Conservation (phyloP, 257 asterid species). For the Voacanga thouarsii region DNA sequence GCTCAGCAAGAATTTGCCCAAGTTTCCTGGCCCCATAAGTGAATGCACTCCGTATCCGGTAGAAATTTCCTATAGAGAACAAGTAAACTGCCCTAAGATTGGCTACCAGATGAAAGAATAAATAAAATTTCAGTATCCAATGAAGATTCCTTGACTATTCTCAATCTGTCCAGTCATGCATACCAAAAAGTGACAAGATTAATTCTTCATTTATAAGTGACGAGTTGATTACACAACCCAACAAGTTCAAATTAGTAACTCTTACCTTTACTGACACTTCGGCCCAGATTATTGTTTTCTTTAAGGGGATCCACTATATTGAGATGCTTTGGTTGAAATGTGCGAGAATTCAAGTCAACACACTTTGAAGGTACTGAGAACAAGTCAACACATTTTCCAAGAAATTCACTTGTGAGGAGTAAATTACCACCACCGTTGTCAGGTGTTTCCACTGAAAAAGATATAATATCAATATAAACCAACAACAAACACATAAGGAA, state of each 20-base stretch:
- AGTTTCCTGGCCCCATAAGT: constrained; percentile 78
- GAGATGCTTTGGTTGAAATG: constrained; percentile 60
- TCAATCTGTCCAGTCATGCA: not conserved
- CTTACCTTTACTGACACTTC: constrained; percentile 81
- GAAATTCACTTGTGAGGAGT: constrained; percentile 62
- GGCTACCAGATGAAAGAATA: not conserved
- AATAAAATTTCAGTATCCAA: not conserved
- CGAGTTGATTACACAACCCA: not conserved
- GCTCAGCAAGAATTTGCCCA: constrained; percentile 47
- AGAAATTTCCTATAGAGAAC: constrained; percentile 59
- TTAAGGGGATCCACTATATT: constrained; percentile 83
- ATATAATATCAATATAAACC: constrained; percentile 16
- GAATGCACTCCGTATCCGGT: constrained; percentile 83
- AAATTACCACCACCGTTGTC: constrained; percentile 47
- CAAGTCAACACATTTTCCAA: constrained; percentile 43
- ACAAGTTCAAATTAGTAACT: not conserved
- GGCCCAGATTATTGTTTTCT: constrained; percentile 77
- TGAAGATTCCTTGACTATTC: not conserved
- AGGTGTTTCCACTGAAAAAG: constrained; percentile 59
- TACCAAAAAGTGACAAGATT: not conserved
- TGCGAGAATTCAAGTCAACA: constrained; percentile 38
- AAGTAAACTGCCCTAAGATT: not conserved
- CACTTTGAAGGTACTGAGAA: constrained; percentile 64
- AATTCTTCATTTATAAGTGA: not conserved
- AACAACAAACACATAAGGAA: not conserved